Evolutionary conservation across 2,329 filamentous ascomycete genomes (phyloP).

Genomic region (Aphanocladium album): DNA sequence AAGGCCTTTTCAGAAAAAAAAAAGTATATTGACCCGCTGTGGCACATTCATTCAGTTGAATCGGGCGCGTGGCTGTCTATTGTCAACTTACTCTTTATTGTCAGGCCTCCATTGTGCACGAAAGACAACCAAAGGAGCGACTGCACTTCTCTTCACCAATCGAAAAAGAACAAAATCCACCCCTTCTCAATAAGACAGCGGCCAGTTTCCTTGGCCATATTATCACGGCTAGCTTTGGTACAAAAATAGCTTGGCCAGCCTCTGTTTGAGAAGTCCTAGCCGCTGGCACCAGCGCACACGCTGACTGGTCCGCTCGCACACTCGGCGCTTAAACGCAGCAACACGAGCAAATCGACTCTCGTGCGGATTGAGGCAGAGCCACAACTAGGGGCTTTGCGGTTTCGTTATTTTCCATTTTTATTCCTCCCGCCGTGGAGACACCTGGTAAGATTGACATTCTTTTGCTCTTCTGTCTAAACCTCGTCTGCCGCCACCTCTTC

Average conservation of each 20-base stretch:
- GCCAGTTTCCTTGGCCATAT: background rate
- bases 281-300: background rate
- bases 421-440: background rate
- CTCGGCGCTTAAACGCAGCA: constrained; percentile 12
- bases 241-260: constrained; percentile 3
- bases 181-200: no score
- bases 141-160: background rate
- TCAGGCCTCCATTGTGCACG: background rate
- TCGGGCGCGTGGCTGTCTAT: background rate
- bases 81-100: background rate
- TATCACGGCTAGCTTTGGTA: background rate
- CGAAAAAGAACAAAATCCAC: background rate
- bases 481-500: constrained; percentile 19
- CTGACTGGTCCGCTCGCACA: constrained; percentile 2
- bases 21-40: constrained; percentile 4
- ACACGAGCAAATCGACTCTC: constrained; percentile 10
- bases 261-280: constrained; percentile 7
- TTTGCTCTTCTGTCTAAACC: background rate
- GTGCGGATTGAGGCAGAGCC: background rate
- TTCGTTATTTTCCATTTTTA: constrained; percentile 1
- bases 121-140: constrained; percentile 4
- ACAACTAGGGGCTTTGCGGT: constrained; percentile 1
- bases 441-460: background rate
- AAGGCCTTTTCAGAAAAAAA: background rate
- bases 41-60: constrained; percentile 10